Evolutionary conservation across 257 asterid species (phyloP).

Genomic region (Nicotiana undulata): DNA sequence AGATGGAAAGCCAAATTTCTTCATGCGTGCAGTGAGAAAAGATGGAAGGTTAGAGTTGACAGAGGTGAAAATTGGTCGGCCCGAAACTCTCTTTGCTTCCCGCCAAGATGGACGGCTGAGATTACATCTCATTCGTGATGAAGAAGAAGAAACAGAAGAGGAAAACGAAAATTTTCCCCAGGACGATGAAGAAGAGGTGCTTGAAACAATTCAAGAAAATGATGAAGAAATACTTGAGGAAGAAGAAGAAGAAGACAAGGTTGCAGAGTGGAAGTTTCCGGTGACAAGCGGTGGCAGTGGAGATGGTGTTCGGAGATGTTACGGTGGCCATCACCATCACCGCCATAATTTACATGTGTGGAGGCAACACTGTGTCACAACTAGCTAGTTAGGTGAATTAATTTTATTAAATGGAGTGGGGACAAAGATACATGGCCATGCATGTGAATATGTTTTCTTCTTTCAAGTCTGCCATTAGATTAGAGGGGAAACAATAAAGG

Average conservation of each 20-base stretch:
- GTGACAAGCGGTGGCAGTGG: neutral
- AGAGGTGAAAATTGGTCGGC: conserved; percentile 17
- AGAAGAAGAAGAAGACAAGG: conserved; percentile 9
- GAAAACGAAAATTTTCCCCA: neutral
- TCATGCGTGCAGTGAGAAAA: conserved; percentile 23
- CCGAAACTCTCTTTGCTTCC: conserved; percentile 18
- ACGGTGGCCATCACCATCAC: conserved; percentile 8
- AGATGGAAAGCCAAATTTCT: conserved; percentile 27
- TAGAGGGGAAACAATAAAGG: neutral
- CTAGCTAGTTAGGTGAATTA: conserved; percentile 6
- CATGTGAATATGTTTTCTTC: neutral
- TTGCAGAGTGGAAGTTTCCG: conserved; percentile 14
- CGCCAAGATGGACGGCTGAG: conserved; percentile 33
- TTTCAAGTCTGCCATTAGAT: neutral
- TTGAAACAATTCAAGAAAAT: neutral
- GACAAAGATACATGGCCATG: neutral
- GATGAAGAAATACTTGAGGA: neutral
- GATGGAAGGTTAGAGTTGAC: conserved; percentile 30
- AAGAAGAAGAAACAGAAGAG: neutral
- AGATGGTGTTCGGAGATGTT: conserved; percentile 17
- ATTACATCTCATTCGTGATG: conserved; percentile 16
- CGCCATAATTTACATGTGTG: conserved; percentile 15
- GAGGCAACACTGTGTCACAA: conserved; percentile 22
- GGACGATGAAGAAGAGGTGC: neutral
- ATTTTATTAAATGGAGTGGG: neutral